Evolutionary conservation across 2,329 filamentous ascomycete species (phyloP), one percentile per base, ranked within the genome.

Genomic region (Thermomyces lanuginosus): DNA sequence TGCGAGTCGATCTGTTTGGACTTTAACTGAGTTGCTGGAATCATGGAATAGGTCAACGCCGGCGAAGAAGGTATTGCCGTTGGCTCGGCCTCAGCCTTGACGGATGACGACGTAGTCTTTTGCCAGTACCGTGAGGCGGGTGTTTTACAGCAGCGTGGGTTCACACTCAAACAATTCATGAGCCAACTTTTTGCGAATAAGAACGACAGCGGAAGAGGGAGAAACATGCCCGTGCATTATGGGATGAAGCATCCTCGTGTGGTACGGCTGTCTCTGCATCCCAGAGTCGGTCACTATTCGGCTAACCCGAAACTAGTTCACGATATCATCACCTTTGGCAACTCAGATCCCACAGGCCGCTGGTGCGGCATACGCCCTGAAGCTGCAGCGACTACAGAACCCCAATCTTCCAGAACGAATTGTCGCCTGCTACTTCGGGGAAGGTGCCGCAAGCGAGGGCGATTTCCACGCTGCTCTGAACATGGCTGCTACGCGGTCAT

Each of bases 171-270:
- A 24, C 73, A 95, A 33, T 95, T 95, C 46, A 95, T 98, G 89
- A 77, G 72, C 41, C 89, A 98, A 51, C 58, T 98, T 6, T 93
- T 95, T 56, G 73, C 84, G 11, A 95, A 92, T 46, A 67, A 61
- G 29, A 69, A 81, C 36, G 89, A 98, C 42, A 53, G 64, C 1
- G 84, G 86, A 1, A 68, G 65, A 33, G 89, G 84, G 1, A 72
- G 86, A 36, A 95, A 92, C 44, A 98, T 98, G 89, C 89, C 89
- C 1, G 80, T 95, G 8, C 89, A 98, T 55, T 98, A 95, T 45
- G 84, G 84, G 24, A 83, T 77, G 50, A 70, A 65, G 31, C 73
- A 80, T 36, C 61, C 91, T 31, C 82, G 92, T 41, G 83, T 92
- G 44, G 78, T 84, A 49, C 49, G 69, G 7, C 8, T 20, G 7